phyloP scores from a whole-genome alignment of 169 alveolate species.

The Plasmodium yoelii region DNA sequence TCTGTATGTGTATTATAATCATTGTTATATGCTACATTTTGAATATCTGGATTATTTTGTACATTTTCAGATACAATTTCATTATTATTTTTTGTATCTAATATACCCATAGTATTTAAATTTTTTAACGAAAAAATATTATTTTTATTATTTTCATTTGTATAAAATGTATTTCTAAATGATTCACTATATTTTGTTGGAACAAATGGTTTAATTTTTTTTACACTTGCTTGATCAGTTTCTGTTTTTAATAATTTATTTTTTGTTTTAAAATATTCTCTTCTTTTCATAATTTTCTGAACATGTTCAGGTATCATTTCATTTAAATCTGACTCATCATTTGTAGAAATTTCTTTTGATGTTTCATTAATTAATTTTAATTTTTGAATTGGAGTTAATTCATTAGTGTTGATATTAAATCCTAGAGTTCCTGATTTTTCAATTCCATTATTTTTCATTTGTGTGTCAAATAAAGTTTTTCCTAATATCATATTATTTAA shows the following conservation, averaged over 20 bases:
- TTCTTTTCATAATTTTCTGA: constrained; percentile 67
- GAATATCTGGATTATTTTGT: background rate
- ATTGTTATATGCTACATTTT: background rate
- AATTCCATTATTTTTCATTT: background rate
- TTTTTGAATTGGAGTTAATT: constrained; percentile 34
- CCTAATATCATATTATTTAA: too few relatives aligned
- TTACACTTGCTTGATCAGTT: background rate
- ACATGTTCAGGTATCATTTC: constrained; percentile 71
- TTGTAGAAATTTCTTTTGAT: constrained; percentile 21
- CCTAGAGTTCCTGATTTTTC: background rate
- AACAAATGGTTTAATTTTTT: constrained; percentile 68
- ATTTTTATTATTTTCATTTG: constrained; percentile 62
- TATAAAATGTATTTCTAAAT: constrained; percentile 72
- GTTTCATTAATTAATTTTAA: constrained; percentile 54
- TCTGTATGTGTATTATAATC: background rate
- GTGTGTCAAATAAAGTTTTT: too few relatives aligned
- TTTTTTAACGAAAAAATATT: constrained; percentile 43
- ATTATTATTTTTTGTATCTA: constrained; percentile 5
- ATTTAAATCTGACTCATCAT: constrained; percentile 31
- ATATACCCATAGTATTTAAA: constrained; percentile 16
- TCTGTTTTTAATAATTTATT: constrained; percentile 17
- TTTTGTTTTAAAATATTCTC: constrained; percentile 67
- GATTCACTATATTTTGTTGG: constrained; percentile 67
- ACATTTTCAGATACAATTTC: background rate
- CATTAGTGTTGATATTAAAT: constrained; percentile 11